Base-by-base conservation (phyloP, 2,329 filamentous ascomycete genomes). In the Penicillium sumatraense region DNA sequence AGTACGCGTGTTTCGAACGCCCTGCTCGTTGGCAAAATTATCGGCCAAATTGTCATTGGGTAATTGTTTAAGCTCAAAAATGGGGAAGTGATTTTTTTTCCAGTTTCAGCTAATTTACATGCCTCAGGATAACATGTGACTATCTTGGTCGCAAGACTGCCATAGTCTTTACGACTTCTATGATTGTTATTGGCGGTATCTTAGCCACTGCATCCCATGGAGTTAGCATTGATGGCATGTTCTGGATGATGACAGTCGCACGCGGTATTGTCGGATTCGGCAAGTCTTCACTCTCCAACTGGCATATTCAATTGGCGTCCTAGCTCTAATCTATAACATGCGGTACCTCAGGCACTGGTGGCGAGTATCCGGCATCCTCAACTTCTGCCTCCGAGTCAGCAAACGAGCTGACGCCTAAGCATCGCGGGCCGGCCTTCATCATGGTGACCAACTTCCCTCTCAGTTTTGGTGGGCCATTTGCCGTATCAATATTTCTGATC, bases 181-280 rank as follows among this genome's bases (percentile, higher is more conserved):
- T 80, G 67, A 73, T 81, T n/a, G 75, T 80, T 7, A 51, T 81
- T 36, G 78, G 79, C 4, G 72, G 77, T 2, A 73, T 80, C 23
- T 57, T 82, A 16, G 78, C 78, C 1, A 78, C 76, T 0, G 80
- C 78, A 3, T 70, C 77, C 0, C 67, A 78, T 52, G 80, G 80
- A 9, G 60, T 68, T 5, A 81, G 79, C 2, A 74, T 78, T 27
- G 56, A 77, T 16, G 78, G 77, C 53, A 82, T 83, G 78, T 79
- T 81, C 52, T 82, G 80, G 79, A 82, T 82, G 75, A 70, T 82
- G 71, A 80, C 77, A 0, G 67, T 82, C 16, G 74, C 79, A 5
- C 74, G 81, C 38, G 80, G 81, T 5, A 70, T 81, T 18, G 75
- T 77, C 11, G 78, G 80, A 2, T 78, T 82, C 16, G 80, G 80